Evolutionary conservation across 495 filamentous ascomycete species (phyloP).

Genomic region (Penicillium roqueforti): DNA sequence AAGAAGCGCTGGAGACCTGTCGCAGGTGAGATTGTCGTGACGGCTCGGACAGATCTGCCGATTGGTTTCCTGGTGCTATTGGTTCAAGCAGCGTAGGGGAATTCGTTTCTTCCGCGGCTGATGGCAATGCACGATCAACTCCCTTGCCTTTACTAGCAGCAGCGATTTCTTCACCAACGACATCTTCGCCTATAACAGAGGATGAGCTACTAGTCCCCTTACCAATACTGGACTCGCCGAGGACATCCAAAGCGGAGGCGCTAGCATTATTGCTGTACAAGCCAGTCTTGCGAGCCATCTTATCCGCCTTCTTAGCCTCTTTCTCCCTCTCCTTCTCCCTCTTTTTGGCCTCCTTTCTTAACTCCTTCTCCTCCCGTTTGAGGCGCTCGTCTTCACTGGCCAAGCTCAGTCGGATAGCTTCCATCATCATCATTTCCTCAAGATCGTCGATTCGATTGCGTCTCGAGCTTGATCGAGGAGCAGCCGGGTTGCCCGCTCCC

Average conservation of each 20-base stretch:
- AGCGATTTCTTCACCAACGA: slow-evolving; percentile 29
- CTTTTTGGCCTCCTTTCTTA: slow-evolving; percentile 74
- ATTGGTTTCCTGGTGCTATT: slow-evolving; percentile 1
- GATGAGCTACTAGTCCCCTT: slow-evolving; percentile 39
- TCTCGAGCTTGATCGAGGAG: slow-evolving; percentile 55
- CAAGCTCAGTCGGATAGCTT: slow-evolving; percentile 84
- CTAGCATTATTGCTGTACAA: slow-evolving; percentile 45
- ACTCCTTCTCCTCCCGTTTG: slow-evolving; percentile 75
- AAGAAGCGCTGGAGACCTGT: slow-evolving; percentile 79
- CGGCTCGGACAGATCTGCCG: slow-evolving; percentile 31
- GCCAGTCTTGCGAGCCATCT: slow-evolving; percentile 55
- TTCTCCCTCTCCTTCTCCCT: slow-evolving; percentile 80
- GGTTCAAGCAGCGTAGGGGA: not conserved
- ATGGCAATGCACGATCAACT: slow-evolving; percentile 54
- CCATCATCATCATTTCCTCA: slow-evolving; percentile 98
- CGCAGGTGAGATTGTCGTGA: slow-evolving; percentile 63
- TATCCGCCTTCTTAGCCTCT: slow-evolving; percentile 73
- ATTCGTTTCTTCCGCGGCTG: slow-evolving; percentile 1
- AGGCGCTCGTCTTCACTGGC: slow-evolving; percentile 87
- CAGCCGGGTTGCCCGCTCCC: slow-evolving; percentile 38
- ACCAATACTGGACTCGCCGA: slow-evolving; percentile 20
- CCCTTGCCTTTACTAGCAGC: slow-evolving; percentile 72
- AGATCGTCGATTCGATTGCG: slow-evolving; percentile 74
- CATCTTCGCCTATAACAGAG: slow-evolving; percentile 16
- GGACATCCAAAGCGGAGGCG: slow-evolving; percentile 34